Base-by-base conservation (phyloP, 306 rosid species). In the Lathyrus aphaca region DNA sequence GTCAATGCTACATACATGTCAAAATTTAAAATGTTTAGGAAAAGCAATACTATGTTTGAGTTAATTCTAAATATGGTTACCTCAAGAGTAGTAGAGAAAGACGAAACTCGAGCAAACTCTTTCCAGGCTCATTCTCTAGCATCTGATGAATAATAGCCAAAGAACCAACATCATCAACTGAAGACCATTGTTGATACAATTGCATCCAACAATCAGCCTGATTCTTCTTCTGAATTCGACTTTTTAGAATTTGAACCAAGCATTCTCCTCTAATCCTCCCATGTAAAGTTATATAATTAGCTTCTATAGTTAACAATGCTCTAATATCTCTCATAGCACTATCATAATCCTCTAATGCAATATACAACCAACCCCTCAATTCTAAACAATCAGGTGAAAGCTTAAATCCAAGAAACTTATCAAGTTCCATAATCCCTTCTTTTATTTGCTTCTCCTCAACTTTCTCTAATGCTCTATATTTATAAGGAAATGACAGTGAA, bases 131-230 rank as follows among this genome's bases (percentile, higher is more conserved):
- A 53, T 77, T 85, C 64, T 66, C 86, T 50, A 91, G 82, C 97
- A 91, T 88, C 68, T 85, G 91, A 79, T 91, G 96, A 57, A 86
- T 80, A 78, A 86, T 77, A 19, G 96, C 96, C 74, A 91, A 82
- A 70, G 96, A 91, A 74, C 92, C 96, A 6, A 91, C 69, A 64
- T 91, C 92, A 80, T 91, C 96, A 11, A 91, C 95, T 29, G 80
- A 80, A 29, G 92, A 91, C 97, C 97, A 91, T 73, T 82, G 85
- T 53, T 91, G 84, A 46, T 88, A 86, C 11, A 88, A 78, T n/a
- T 82, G 83, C 97, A 88, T 88, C 97, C 97, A 91, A 83, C 92
- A 86, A 42, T 91, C 92, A 62, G 91, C 91, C 15, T 76, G 88
- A 56, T 76, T 85, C 83, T 76, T 74, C 55, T 78, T 75, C 78